Evolutionary conservation across 352 stramenopile species (phyloP).

Genomic region (Phytopythium vexans): DNA sequence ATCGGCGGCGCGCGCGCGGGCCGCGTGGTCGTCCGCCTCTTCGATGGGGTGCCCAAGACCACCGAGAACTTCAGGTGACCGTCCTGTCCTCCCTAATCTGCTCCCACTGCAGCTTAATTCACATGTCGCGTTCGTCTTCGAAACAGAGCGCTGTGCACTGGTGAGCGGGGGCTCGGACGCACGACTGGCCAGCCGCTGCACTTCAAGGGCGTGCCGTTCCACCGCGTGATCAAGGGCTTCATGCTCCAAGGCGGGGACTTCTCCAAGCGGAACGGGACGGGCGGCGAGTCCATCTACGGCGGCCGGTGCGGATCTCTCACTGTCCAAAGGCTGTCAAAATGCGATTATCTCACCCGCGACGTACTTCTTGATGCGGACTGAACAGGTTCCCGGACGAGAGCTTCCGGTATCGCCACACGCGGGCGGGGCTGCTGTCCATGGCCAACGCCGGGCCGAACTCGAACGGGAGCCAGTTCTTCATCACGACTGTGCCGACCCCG

Average conservation of each 20-base stretch:
- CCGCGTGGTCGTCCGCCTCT: slow-evolving; percentile 67
- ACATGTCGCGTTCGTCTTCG: not conserved
- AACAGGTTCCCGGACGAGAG: slow-evolving; percentile 92
- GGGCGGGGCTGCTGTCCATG: slow-evolving; percentile 94
- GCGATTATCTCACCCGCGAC: not conserved
- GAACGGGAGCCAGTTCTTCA: slow-evolving; percentile 86
- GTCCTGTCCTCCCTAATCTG: not conserved
- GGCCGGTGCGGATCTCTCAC: slow-evolving; percentile 10
- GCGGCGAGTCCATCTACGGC: slow-evolving; percentile 86
- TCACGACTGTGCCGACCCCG: slow-evolving; percentile 83
- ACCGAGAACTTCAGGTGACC: slow-evolving; percentile 64
- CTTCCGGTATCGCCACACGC: slow-evolving; percentile 92
- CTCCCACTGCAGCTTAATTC: not conserved
- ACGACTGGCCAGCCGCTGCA: slow-evolving; percentile 54
- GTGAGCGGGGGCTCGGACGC: slow-evolving; percentile 63
- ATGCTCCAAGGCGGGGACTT: slow-evolving; percentile 86
- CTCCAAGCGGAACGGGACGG: slow-evolving; percentile 75
- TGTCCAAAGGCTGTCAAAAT: not conserved
- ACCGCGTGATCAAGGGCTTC: slow-evolving; percentile 85
- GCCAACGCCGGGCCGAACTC: slow-evolving; percentile 87
- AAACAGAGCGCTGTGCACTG: slow-evolving; percentile 32
- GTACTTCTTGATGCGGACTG: not conserved
- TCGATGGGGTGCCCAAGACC: slow-evolving; percentile 46
- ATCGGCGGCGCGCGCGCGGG: slow-evolving; percentile 81
- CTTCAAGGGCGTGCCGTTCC: slow-evolving; percentile 72